phyloP scores from a whole-genome alignment of 345 rosid genomes.

The Salix udensis region DNA sequence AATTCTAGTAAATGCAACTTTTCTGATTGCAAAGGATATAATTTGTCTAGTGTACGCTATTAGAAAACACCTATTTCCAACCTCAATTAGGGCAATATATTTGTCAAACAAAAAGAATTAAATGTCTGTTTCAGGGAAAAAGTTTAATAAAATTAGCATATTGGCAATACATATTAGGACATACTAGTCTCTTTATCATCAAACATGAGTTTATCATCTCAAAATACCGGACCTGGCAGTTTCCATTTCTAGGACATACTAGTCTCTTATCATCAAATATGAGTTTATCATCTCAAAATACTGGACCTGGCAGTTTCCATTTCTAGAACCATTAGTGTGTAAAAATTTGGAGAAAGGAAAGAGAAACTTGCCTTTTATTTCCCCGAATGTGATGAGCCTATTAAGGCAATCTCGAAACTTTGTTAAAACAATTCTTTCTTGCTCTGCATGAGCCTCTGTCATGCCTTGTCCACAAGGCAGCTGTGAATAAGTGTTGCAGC shows the following conservation, averaged over 20 bases:
- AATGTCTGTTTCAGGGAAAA: not conserved
- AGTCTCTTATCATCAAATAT: not conserved
- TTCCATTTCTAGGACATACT: not conserved
- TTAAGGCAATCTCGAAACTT: slow-evolving; percentile 85
- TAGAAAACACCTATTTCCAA: not conserved
- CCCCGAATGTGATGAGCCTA: slow-evolving; percentile 77
- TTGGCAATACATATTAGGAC: not conserved
- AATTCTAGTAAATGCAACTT: not conserved
- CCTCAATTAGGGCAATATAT: not conserved
- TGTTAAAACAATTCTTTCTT: slow-evolving; percentile 72
- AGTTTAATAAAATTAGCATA: not conserved
- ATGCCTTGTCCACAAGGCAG: slow-evolving; percentile 50
- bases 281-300: not conserved
- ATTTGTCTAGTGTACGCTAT: not conserved
- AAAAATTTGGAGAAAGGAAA: not conserved
- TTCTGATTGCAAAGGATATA: not conserved
- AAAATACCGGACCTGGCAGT: not conserved
- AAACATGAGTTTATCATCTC: not conserved
- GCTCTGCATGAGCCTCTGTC: slow-evolving; percentile 67
- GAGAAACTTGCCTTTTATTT: slow-evolving; percentile 65
- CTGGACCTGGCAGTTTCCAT: not conserved
- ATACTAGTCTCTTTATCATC: not conserved
- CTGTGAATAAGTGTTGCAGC: slow-evolving; percentile 49
- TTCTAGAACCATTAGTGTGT: not conserved
- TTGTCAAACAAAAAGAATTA: not conserved